Percentiles rank a stretch among this genome's conserved stretches.
phyloP scores from a whole-genome alignment of 352 stramenopile genomes.

The Globisporangium acanthophoron region DNA sequence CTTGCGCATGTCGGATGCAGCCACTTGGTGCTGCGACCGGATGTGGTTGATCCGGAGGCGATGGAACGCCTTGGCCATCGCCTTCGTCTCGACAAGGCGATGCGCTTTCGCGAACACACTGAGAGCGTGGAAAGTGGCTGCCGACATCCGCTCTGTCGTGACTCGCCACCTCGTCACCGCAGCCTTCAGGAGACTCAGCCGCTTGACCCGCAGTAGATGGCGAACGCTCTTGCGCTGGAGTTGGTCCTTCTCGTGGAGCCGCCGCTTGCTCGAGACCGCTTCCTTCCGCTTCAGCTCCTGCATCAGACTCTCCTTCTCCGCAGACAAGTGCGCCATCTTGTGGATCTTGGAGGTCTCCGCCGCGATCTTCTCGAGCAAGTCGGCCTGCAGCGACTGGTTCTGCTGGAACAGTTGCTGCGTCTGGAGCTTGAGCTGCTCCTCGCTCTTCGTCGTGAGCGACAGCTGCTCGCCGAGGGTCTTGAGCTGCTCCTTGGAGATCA shows the following conservation, averaged over 20 bases:
- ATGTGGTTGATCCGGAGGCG: not conserved
- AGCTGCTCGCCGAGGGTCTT: conserved; percentile 55
- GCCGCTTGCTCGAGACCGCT: conserved; percentile 22
- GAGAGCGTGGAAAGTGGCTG: conserved; percentile 3
- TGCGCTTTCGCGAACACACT: conserved; percentile 1
- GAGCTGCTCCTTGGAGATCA: conserved; percentile 43
- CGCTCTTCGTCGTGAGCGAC: conserved; percentile 42
- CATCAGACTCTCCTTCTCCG: conserved; percentile 52
- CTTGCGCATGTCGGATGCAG: conserved; percentile 1
- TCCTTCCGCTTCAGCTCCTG: conserved; percentile 47
- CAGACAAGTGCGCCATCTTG: conserved; percentile 54
- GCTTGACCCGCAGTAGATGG: conserved; percentile 30
- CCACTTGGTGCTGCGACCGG: not conserved
- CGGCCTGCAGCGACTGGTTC: conserved; percentile 57
- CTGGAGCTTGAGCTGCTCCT: conserved; percentile 67
- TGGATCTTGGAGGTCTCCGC: conserved; percentile 60
- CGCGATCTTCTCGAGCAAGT: conserved; percentile 64
- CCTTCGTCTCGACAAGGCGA: conserved; percentile 6
- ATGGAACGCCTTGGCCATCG: conserved; percentile 8
- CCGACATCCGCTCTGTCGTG: not conserved
- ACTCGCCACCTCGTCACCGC: conserved; percentile 8
- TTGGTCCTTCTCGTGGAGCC: conserved; percentile 19
- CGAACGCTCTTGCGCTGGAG: conserved; percentile 22
- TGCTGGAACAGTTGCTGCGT: conserved; percentile 66
- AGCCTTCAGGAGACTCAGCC: conserved; percentile 15